These are phyloP conservation scores for Phytophthora pisi DNA, from an alignment of 352 stramenopile genomes.

Conservation along the genomic window DNA sequence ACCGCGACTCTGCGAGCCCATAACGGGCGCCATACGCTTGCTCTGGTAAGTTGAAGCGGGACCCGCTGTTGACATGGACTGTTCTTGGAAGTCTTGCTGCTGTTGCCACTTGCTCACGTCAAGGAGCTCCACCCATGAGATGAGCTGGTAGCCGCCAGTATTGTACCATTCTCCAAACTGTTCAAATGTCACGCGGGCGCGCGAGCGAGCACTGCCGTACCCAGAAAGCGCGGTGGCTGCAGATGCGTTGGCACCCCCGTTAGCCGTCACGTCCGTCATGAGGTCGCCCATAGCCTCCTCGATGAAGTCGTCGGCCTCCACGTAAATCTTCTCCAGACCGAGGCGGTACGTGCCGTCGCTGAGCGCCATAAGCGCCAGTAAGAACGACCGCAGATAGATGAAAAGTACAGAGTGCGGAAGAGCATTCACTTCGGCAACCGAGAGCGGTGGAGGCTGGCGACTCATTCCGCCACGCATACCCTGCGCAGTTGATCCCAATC, in stretches of 20 bases:
- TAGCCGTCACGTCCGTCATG: constrained; percentile 77
- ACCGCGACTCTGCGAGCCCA: constrained; percentile 65
- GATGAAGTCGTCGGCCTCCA: constrained; percentile 87
- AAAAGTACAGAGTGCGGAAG: constrained; percentile 85
- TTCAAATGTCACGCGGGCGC: constrained; percentile 86
- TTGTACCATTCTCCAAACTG: constrained; percentile 93
- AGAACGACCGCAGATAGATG: constrained; percentile 85
- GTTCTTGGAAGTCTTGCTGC: constrained; percentile 72
- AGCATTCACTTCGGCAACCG: constrained; percentile 54
- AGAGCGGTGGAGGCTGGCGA: constrained; percentile 39
- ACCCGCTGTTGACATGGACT: constrained; percentile 38
- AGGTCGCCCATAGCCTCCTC: constrained; percentile 86
- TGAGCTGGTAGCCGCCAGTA: constrained; percentile 74
- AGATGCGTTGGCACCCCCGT: constrained; percentile 42
- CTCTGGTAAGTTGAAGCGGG: constrained; percentile 35
- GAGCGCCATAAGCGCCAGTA: constrained; percentile 86
- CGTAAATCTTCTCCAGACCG: constrained; percentile 86
- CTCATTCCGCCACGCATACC: constrained; percentile 35
- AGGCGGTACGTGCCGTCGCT: constrained; percentile 84
- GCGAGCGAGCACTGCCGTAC: constrained; percentile 70
- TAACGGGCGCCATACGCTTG: constrained; percentile 33
- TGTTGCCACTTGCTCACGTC: constrained; percentile 86
- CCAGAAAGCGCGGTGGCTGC: constrained; percentile 46
- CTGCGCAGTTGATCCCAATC: constrained; percentile 34
- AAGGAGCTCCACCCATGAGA: constrained; percentile 88